Evolutionary conservation across 2,329 filamentous ascomycete genomes (phyloP), one percentile per base, ranked within the genome.

Genomic region (Blumeria hordei): DNA sequence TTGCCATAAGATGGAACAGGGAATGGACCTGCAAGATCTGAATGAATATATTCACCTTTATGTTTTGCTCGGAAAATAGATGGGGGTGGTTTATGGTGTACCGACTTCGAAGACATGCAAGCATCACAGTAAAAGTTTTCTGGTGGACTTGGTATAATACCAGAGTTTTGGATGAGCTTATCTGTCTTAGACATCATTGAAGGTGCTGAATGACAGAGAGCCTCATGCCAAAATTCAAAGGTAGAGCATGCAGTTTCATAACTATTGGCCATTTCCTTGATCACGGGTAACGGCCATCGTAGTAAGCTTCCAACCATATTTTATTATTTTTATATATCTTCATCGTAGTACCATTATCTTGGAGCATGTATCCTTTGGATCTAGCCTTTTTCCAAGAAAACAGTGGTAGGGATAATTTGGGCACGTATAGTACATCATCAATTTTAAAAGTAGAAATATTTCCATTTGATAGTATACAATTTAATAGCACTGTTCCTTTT

Each of bases 81-180:
- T 36, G 32, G 3, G 35, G n/a, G 8, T 7, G 32, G 49, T 52
- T 35, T 52, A 3, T 18, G 36, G 3, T 52, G 33, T 1, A 36
- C 37, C 4, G 49, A 52, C n/a, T 37, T 52, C 2, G 21, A 28
- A 2, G 21, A 28, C 21, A 28, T 28, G 21, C 35, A 53, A 10
- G n/a, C 10, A 39, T 53, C 50, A 53, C 50, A 53, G n/a, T 53
- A 4, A 53, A 53, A 41, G 34, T 53, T 21, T 28, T 53, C 39
- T 11, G 50, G 50, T 8, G 2, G 21, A 39, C 39, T 21, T 21
- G 50, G 50, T 5, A 53, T 53, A 6, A 53, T 1, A 53, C 14
- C n/a, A 6, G 9, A 18, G n/a, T 41, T 53, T 12, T 41, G 21
- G 10, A 41, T 28, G 14, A 53, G 18, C 10, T 53, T 39, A 4